Base-by-base conservation (phyloP, 805 yeast genomes). In the Myxozyma geophila region DNA sequence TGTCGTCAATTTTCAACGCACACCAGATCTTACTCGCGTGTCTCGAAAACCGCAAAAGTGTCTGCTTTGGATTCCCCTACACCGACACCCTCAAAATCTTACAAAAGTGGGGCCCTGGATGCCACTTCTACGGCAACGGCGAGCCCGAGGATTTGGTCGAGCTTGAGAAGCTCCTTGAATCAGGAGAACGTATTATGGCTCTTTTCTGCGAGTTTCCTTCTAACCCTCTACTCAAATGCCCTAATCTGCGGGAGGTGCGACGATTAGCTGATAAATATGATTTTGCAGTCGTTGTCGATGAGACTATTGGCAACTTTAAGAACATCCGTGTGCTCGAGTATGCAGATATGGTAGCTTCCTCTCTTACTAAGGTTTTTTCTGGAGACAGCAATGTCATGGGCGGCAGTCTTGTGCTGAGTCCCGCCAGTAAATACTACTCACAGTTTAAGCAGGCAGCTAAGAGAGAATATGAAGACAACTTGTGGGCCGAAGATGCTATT, bases 301-400 rank as follows among this genome's bases (percentile, higher is more conserved):
- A 95, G 73, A 95, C 98, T 0, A 89, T 92, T 23, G 98, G 98
- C 15, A 95, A 95, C 71, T 87, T 91, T 72, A 81, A 89, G 65
- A 95, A 95, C 76, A 83, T 92, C 55, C 89, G 90, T 69, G 89
- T 89, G 4, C 79, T 91, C 62, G 88, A 90, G 21, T 88, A 84
- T 74, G 87, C 90, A n/a, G 99, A 95, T 75, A 82, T 92, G 55
- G 88, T 90, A 15, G 95, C 87, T 40, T 84, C 93, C 39, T 90
- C 97, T 8, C 80, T 95, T 66, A 92, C 98, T 10, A 95, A 95
- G 74, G 89, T 92, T 17, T 95, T 95, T 74, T 87, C 93, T 43
- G 98, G 98, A 28, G 97, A 91, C 74, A 88, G 96, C 39, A 92
- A 93, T 72, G 98, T 93, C 57, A 89, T 93, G 93, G 97, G 92